Evolutionary conservation across 768 basidiomycete genomes (phyloP), one percentile per base, ranked within the genome.

Genomic region (Lentinula boryana): DNA sequence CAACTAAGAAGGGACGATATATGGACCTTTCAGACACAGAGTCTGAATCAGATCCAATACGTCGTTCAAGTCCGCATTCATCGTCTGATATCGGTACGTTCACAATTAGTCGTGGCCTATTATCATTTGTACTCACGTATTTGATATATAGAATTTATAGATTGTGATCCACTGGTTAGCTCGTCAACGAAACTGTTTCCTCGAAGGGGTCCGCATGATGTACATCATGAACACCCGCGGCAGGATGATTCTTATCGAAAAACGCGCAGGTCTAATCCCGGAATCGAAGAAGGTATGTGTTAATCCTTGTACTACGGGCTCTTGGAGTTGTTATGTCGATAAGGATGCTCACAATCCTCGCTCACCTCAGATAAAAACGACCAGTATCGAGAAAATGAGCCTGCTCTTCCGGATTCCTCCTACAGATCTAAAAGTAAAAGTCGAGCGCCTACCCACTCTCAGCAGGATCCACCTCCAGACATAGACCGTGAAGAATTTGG

Each of bases 1-100:
- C 55, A 16, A 56, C 38, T 15, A 56, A 56, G 40, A 56, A 43
- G 40, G 40, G 55, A 41, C 38, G 55, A 56, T 56, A 56, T 43
- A 38, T 36, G 4, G 36, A 18, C 31, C 38, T 38, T 10, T 16
- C 35, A 23, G 55, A 56, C 9, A 12, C 33, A 31, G 40, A 21
- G 10, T 12, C n/a, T 40, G 53, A 54, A 40, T 7, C 9, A 40
- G 5, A 4, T 16, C 36, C 36, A 38, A 15, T 41, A 12, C 13
- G 18, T 31, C 40, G 21, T n/a, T 9, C 23, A 23, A 43, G 40
- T 56, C 18, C 55, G 31, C 23, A 41, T 38, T 32, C 38, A 6
- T 32, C 21, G 13, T 43, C 40, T 43, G n/a, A 40, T 16, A 41
- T 43, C 9, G 55, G 55, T 43, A 31, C 13, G 27, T 56, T 9